These are phyloP conservation scores for Parascedosporium putredinis DNA, from an alignment of 2,329 filamentous ascomycete species.

Conservation along the genomic window DNA sequence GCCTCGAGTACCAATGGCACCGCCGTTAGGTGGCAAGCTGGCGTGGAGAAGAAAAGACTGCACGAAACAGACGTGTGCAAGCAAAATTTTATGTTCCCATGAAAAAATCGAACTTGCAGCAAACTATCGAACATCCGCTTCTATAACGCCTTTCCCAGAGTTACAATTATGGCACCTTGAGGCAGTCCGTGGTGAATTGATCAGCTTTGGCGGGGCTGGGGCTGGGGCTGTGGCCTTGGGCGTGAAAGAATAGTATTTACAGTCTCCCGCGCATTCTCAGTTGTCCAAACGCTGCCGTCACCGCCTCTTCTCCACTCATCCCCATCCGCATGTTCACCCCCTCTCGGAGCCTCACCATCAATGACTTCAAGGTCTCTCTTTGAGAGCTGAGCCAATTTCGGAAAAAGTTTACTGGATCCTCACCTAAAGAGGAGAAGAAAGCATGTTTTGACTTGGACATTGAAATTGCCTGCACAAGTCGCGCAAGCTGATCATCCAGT, in stretches of 20 bases:
- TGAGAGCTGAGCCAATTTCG: slow-evolving; percentile 84
- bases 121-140: no score
- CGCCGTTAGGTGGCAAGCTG: no score
- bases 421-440: slow-evolving; percentile 69
- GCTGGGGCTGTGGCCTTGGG: slow-evolving; percentile 15
- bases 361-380: slow-evolving; percentile 84
- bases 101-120: no score
- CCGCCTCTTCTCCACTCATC: slow-evolving; percentile 62
- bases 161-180: background rate
- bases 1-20: no score
- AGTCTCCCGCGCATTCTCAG: slow-evolving; percentile 50
- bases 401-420: slow-evolving; percentile 77
- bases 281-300: slow-evolving; percentile 43
- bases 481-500: slow-evolving; percentile 77
- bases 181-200: background rate
- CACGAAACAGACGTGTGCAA: no score
- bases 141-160: slow-evolving; percentile 5
- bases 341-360: slow-evolving; percentile 65
- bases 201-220: background rate
- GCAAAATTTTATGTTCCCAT: slow-evolving; percentile 4
- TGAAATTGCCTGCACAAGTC: slow-evolving; percentile 70
- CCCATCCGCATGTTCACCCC: slow-evolving; percentile 38
- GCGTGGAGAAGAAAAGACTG: no score
- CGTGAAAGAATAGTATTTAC: slow-evolving; percentile 50
- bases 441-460: slow-evolving; percentile 83